Evolutionary conservation across 176 grass and related monocot species (phyloP).

Genomic region (Cymbopogon citratus): DNA sequence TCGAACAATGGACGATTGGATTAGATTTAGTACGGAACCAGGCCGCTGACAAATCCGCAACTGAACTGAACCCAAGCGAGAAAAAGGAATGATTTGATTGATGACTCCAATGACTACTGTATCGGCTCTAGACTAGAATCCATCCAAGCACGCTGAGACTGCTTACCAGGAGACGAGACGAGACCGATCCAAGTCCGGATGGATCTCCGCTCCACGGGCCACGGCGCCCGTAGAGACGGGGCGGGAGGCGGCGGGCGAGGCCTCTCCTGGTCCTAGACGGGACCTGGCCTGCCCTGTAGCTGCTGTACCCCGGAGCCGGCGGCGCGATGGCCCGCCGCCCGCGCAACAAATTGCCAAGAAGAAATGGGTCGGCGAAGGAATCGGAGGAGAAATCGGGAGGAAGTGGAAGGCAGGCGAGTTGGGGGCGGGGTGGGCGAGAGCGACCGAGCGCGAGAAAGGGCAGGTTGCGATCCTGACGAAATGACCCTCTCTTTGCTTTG

Average conservation of each 20-base stretch:
- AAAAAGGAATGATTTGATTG: not conserved
- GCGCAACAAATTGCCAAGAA: not conserved
- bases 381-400: not conserved
- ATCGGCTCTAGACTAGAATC: not conserved
- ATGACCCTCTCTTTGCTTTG: not conserved
- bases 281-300: not conserved
- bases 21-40: not conserved
- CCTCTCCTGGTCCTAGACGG: not conserved
- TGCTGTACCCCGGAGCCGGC: not conserved
- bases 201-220: not conserved
- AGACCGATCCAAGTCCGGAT: not conserved
- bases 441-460: not conserved
- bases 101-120: not conserved
- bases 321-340: not conserved
- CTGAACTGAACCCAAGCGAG: not conserved
- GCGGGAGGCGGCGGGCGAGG: not conserved
- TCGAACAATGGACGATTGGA: not conserved
- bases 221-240: not conserved
- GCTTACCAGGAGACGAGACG: not conserved
- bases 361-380: not conserved
- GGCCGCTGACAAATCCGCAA: not conserved
- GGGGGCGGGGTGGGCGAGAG: not conserved
- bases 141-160: not conserved
- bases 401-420: not conserved
- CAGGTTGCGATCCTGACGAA: conserved; percentile 13